Evolutionary conservation across 192 early-diverging fungal species (phyloP), one percentile per base, ranked within the genome.

Genomic region (Coemansia sp.): DNA sequence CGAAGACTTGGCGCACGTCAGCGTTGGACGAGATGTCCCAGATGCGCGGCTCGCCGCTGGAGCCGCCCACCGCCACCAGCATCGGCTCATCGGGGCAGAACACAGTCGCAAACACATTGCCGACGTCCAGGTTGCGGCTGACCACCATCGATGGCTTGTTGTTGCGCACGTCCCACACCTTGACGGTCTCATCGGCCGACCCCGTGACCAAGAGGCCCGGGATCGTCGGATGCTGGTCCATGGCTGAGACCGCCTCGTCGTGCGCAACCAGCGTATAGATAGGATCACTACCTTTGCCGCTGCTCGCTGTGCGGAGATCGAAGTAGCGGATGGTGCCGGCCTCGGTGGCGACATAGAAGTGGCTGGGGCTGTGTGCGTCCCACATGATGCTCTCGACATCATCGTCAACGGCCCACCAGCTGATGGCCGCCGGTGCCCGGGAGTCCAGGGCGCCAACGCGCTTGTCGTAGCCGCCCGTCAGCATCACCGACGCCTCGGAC

Each of bases 1-100:
- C 72, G 64, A 79, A 76, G 16, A 61, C 49, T 12, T 45, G 31
- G 46, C 94, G 79, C 10, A 99, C 85, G 37, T 89, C 87, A n/a
- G 88, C 86, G 67, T 96, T 98, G 16, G 90, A 87, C 21, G 90
- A 88, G 69, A 97, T 80, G 70, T 99, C 93, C 96, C 96, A 97
- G 10, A 99, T 86, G 28, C 91, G 84, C 40, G 96, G 81, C 64
- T 95, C 94, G 61, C 96, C 97, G 9, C 85, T 86, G 21, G 91
- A 93, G 34, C 97, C 97, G 23, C 87, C 92, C 45, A 94, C 86
- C 8, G 95, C 93, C 51, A 97, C 56, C 53, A 90, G 84, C 86
- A 91, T 93, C n/a, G 95, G 90, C 45, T 94, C 87, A 81, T 99
- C 96, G 1, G 91, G 89, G 66, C 93, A 94, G 83, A 99, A 98